A percentile compares a stretch with the other conserved stretches of the same genome.
Evolutionary conservation across 1,284 basidiomycete species (phyloP).

Genomic region (Pulveroboletus sp.): DNA sequence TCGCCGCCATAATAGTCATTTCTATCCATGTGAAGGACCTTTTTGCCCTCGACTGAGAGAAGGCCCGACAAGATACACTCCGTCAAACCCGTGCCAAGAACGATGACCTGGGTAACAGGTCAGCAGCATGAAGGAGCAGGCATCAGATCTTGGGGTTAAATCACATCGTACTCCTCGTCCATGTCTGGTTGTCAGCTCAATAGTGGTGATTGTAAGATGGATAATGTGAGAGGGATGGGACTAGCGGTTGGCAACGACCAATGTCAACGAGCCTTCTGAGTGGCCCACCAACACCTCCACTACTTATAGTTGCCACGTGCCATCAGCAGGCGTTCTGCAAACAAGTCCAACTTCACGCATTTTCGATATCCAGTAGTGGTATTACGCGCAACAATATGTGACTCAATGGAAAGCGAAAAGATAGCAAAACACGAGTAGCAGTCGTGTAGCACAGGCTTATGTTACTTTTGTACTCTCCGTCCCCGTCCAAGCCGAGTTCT

Average conservation of each 20-base stretch:
- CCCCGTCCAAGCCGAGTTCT: constrained; percentile 16
- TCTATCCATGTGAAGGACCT: constrained; percentile 99
- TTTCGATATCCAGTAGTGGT: background rate
- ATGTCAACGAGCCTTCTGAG: background rate
- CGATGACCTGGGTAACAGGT: constrained; percentile 69
- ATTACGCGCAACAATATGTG: constrained; percentile 12
- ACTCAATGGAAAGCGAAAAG: constrained; percentile 1
- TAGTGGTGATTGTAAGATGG: constrained; percentile 18
- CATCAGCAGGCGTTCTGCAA: constrained; percentile 7
- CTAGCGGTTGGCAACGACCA: constrained; percentile 21
- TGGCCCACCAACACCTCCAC: background rate
- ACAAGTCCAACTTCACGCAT: constrained; percentile 10
- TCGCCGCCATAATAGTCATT: constrained; percentile 99
- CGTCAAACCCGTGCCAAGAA: constrained; percentile 94
- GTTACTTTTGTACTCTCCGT: constrained; percentile 21
- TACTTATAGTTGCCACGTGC: constrained; percentile 36
- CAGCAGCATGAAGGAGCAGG: constrained; percentile 10
- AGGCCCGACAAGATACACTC: constrained; percentile 98
- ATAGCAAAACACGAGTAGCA: constrained; percentile 5
- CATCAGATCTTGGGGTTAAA: constrained; percentile 31
- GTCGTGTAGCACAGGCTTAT: background rate
- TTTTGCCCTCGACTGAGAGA: constrained; percentile 98
- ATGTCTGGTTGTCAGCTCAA: constrained; percentile 44
- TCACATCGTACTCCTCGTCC: constrained; percentile 90
- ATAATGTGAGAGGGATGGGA: constrained; percentile 4